These are phyloP conservation scores for Madurella mycetomatis DNA, from an alignment of 2,329 filamentous ascomycete species.

Conservation along the genomic window DNA sequence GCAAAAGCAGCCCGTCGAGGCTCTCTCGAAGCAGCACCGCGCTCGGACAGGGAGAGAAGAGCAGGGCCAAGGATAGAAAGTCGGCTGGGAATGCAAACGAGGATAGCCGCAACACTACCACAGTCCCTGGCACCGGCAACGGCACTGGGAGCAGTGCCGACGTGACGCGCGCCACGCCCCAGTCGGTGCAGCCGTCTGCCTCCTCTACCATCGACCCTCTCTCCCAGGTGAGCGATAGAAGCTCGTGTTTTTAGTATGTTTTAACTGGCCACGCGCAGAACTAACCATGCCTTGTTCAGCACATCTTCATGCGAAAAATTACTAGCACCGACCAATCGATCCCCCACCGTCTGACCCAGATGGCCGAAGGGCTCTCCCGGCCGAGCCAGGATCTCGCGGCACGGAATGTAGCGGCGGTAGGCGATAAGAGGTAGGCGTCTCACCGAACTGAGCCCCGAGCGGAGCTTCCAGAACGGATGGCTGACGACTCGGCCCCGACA, in stretches of 20 bases:
- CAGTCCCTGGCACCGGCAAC: slow-evolving; percentile 4
- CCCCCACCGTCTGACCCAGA: slow-evolving; percentile 46
- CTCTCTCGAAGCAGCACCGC: slow-evolving; percentile 18
- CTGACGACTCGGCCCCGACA: slow-evolving; percentile 5
- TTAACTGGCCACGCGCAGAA: neutral
- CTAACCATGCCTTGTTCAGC: slow-evolving; percentile 34
- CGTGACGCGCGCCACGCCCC: slow-evolving; percentile 3
- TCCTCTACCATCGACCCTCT: slow-evolving; percentile 24
- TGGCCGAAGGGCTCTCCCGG: slow-evolving; percentile 36
- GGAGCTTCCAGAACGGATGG: neutral
- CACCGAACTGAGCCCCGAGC: no score
- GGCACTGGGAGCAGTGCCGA: slow-evolving; percentile 11
- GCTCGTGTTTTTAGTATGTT: neutral
- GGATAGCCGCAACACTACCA: slow-evolving; percentile 4
- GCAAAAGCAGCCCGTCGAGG: slow-evolving; percentile 14
- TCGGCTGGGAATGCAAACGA: slow-evolving; percentile 14
- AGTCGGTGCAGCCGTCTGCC: slow-evolving; percentile 9
- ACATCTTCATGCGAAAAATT: slow-evolving; percentile 59
- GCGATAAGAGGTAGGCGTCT: slow-evolving; percentile 61
- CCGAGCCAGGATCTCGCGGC: slow-evolving; percentile 39
- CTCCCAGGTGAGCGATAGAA: slow-evolving; percentile 22
- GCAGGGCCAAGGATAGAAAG: slow-evolving; percentile 10
- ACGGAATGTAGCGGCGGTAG: slow-evolving; percentile 37
- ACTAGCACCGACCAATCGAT: slow-evolving; percentile 56
- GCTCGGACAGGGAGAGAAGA: slow-evolving; percentile 7